Evolutionary conservation across 441 rosid genomes (phyloP), one percentile per base, ranked within the genome.

Genomic region (Pelargonium australe): DNA sequence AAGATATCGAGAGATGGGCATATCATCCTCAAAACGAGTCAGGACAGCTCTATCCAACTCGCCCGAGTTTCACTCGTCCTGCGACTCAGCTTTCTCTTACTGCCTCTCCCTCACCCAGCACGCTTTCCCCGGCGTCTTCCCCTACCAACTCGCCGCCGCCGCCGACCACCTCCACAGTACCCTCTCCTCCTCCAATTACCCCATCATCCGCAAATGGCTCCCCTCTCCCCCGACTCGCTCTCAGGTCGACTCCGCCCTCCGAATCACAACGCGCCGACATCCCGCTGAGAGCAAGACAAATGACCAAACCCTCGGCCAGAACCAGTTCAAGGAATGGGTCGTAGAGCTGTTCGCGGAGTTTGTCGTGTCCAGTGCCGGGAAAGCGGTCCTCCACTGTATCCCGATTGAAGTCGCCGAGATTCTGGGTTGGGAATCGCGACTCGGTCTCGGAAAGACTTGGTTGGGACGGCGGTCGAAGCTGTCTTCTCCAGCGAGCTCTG

Each of bases 381-480:
- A 80, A 79, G 82, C 88, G 14, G 60, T 86, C 11, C 64, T 89
- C 74, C 77, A 75, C 65, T 74, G 90, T 45, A 80, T 93, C 9
- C 97, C 95, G 0, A 31, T 90, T 40, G 98, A 96, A 17, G 82
- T 83, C 16, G 87, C 80, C 8, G 95, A 93, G 41, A 93, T 93
- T 14, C 84, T 23, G 98, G 96, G 40, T 67, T 89, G 62, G 97
- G 96, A 0, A 81, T 85, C 2, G 82, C 77, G 63, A 80, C 89
- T 64, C 79, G 89, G 77, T 71, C 84, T 0, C 75, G 86, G 12
- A 85, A 70, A 68, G 82, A 79, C 55, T 37, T 86, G n/a, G 66
- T 86, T 20, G 97, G 92, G 17, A 81, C 90, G 3, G 89, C 81
- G 82, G 77, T 87, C 66, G 98, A 88, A 23, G n/a, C n/a, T n/a